Conservation (phyloP, 2,329 filamentous ascomycete species). For the Epichloe sibirici region DNA sequence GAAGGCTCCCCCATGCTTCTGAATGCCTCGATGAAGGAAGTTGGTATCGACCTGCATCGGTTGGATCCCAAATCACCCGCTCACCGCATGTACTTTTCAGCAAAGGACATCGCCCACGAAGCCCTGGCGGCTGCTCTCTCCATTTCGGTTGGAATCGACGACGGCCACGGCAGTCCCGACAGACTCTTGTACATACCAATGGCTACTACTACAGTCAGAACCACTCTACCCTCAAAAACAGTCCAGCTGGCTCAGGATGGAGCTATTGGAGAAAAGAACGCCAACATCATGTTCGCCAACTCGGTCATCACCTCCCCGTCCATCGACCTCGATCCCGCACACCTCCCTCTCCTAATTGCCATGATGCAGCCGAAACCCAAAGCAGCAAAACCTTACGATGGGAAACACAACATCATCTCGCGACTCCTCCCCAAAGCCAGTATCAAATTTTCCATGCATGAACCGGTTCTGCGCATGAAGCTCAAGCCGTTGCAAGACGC, state of each 20-base stretch:
- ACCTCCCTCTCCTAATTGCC: conserved; percentile 73
- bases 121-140: conserved; percentile 85
- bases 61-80: conserved; percentile 87
- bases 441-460: conserved; percentile 92
- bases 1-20: conserved; percentile 62
- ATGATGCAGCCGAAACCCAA: conserved; percentile 48
- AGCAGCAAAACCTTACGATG: conserved; percentile 24
- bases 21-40: conserved; percentile 89
- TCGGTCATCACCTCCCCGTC: conserved; percentile 93
- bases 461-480: conserved; percentile 83
- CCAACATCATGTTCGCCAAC: conserved; percentile 93
- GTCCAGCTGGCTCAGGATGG: conserved; percentile 66
- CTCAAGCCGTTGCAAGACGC: conserved; percentile 63
- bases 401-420: conserved; percentile 63
- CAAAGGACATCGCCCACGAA: conserved; percentile 87
- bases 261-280: conserved; percentile 71
- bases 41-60: conserved; percentile 83
- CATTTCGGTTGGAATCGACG: conserved; percentile 81
- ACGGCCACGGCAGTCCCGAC: conserved; percentile 75
- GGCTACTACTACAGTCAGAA: conserved; percentile 90
- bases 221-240: conserved; percentile 87
- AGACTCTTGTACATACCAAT: conserved; percentile 89
- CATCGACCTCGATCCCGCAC: conserved; percentile 81
- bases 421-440: conserved; percentile 86
- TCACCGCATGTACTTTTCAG: conserved; percentile 96